A percentile compares a stretch with the other conserved stretches of the same genome.
phyloP scores from a whole-genome alignment of 768 basidiomycete species.

The Wakefieldia striispora region DNA sequence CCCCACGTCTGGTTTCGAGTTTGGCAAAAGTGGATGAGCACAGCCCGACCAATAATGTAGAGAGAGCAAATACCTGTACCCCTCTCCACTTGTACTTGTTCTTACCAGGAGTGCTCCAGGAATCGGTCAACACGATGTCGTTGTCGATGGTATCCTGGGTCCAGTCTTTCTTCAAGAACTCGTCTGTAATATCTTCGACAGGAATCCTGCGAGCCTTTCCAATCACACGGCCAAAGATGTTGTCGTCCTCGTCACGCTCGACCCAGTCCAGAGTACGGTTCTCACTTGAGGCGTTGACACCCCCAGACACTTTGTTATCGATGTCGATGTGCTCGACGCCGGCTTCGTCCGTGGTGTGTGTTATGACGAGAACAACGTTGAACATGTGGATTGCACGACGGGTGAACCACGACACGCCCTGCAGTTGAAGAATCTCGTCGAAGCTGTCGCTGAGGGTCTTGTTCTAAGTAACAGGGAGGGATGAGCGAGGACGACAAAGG shows the following conservation, averaged over 20 bases:
- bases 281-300: constrained; percentile 57
- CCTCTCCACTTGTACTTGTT: constrained; percentile 59
- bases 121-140: constrained; percentile 35
- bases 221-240: constrained; percentile 58
- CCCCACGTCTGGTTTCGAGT: constrained; percentile 51
- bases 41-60: not conserved
- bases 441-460: constrained; percentile 60
- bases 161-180: constrained; percentile 43
- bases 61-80: constrained; percentile 47
- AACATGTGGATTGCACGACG: constrained; percentile 58
- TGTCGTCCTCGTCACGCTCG: constrained; percentile 51
- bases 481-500: not conserved
- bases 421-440: constrained; percentile 63
- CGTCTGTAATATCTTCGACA: constrained; percentile 45
- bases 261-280: constrained; percentile 55
- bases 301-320: constrained; percentile 62
- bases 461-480: constrained; percentile 46
- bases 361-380: constrained; percentile 58
- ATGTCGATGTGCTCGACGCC: constrained; percentile 66
- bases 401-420: constrained; percentile 72
- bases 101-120: constrained; percentile 62
- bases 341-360: constrained; percentile 60
- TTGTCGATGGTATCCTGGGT: constrained; percentile 38
- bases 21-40: not conserved
- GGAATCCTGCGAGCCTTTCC: constrained; percentile 53